Conservation (phyloP, 768 basidiomycete species). For the Leccinum olivaceopallidum region DNA sequence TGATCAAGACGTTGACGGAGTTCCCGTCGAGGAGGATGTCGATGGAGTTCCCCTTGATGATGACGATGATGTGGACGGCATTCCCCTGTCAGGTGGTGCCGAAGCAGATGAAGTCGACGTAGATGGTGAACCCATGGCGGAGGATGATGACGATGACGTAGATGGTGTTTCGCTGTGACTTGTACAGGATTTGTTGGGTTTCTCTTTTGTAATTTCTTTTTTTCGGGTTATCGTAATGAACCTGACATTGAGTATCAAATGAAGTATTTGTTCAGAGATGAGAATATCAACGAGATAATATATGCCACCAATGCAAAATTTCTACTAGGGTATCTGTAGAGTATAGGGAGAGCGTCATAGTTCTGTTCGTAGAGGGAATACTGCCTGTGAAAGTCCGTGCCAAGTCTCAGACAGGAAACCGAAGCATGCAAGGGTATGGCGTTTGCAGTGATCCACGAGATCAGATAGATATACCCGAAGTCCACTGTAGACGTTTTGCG, state of each 20-base stretch:
- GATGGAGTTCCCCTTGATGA: conserved; percentile 30
- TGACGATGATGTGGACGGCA: conserved; percentile 38
- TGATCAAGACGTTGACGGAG: conserved; percentile 41
- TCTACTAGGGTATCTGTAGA: neutral
- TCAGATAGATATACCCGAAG: conserved; percentile 15
- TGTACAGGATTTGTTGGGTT: neutral
- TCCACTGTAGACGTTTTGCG: conserved; percentile 11
- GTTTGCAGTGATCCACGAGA: conserved; percentile 21
- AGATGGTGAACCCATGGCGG: conserved; percentile 31
- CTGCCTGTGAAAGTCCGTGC: conserved; percentile 15
- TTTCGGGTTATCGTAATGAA: neutral
- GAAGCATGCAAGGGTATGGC: conserved; percentile 22
- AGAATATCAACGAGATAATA: neutral
- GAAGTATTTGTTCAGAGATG: neutral
- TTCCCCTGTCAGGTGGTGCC: conserved; percentile 30
- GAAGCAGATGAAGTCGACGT: conserved; percentile 21
- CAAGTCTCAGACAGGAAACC: conserved; percentile 22
- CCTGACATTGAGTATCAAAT: neutral
- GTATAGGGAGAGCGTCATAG: conserved; percentile 16
- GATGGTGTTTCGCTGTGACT: conserved; percentile 41
- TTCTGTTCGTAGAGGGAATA: conserved; percentile 28
- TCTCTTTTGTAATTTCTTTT: neutral
- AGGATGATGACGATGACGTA: conserved; percentile 40
- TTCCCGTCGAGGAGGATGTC: conserved; percentile 32
- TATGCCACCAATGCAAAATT: neutral